phyloP scores from a whole-genome alignment of 1,139 yeast genomes.

The Arxiozyma heterogenica region DNA sequence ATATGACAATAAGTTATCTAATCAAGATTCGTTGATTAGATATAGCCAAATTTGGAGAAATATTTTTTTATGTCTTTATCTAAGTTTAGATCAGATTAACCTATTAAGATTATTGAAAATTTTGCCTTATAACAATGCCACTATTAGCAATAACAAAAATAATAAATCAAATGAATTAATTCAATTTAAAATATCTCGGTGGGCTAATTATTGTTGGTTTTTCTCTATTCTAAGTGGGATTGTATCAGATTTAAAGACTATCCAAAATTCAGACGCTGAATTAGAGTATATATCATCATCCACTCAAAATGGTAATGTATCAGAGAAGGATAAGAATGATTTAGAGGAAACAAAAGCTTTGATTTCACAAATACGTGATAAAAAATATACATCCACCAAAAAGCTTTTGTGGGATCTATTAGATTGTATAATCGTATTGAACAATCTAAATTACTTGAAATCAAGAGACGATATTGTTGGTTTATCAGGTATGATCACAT shows the following conservation, averaged over 20 bases:
- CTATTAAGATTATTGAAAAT: constrained; percentile 47
- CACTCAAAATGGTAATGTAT: constrained; percentile 13
- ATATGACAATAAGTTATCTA: constrained; percentile 57
- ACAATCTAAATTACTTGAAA: constrained; percentile 52
- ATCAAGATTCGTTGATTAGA: constrained; percentile 50
- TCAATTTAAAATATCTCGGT: constrained; percentile 32
- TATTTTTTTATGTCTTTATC: constrained; percentile 65
- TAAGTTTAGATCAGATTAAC: constrained; percentile 62
- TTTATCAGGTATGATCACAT: constrained; percentile 75
- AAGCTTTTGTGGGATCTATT: constrained; percentile 72
- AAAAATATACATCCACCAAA: constrained; percentile 42
- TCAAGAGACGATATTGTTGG: constrained; percentile 79
- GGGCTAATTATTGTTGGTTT: constrained; percentile 66
- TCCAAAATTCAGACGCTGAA: constrained; percentile 27
- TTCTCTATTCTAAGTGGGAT: constrained; percentile 59
- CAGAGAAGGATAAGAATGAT: constrained; percentile 9
- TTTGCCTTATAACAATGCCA: constrained; percentile 11
- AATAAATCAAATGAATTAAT: constrained; percentile 30
- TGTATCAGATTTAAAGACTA: constrained; percentile 42
- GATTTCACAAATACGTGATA: constrained; percentile 27
- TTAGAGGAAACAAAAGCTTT: constrained; percentile 2
- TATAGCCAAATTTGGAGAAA: constrained; percentile 49
- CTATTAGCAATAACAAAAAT: not conserved
- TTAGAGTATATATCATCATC: constrained; percentile 19
- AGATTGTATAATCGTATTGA: constrained; percentile 69